Percentiles rank a stretch among this genome's conserved stretches.
These are phyloP conservation scores for Penicillium tannophilum DNA, from an alignment of 495 filamentous ascomycete genomes.

Conservation along the genomic window DNA sequence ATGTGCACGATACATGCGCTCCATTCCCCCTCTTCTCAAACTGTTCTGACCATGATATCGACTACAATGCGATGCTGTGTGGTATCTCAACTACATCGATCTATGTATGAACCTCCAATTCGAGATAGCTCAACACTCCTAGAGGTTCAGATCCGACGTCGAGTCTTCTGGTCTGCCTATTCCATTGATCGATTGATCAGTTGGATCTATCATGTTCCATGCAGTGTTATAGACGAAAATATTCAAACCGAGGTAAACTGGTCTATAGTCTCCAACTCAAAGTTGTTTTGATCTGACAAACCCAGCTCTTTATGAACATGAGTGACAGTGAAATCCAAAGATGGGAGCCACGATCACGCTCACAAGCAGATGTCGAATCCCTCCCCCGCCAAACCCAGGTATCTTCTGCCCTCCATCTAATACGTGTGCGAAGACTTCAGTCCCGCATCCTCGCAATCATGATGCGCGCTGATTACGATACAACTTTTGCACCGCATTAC, in stretches of 20 bases:
- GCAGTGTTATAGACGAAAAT: constrained; percentile 23
- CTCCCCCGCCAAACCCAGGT: constrained; percentile 21
- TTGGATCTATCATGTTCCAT: constrained; percentile 27
- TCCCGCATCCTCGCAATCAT: constrained; percentile 25
- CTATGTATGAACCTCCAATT: constrained; percentile 7
- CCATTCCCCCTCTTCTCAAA: constrained; percentile 28
- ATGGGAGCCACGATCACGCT: background rate
- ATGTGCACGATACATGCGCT: constrained; percentile 28
- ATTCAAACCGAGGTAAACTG: constrained; percentile 21
- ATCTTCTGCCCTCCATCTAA: constrained; percentile 24
- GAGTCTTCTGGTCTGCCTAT: constrained; percentile 30
- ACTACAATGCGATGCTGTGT: constrained; percentile 27
- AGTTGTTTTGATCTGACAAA: constrained; percentile 2
- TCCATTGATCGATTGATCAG: constrained; percentile 27
- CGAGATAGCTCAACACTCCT: constrained; percentile 8
- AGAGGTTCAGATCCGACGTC: constrained; percentile 24
- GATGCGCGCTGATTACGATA: constrained; percentile 21
- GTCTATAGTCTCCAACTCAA: background rate
- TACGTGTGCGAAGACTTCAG: constrained; percentile 26
- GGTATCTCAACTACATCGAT: constrained; percentile 20
- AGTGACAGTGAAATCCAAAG: constrained; percentile 16
- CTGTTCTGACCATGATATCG: constrained; percentile 24
- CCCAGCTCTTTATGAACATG: constrained; percentile 26
- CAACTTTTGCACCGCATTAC: constrained; percentile 6
- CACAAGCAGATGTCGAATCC: background rate